Conservation (phyloP, 208 protist genomes). For the Trypanosoma conorhini region DNA sequence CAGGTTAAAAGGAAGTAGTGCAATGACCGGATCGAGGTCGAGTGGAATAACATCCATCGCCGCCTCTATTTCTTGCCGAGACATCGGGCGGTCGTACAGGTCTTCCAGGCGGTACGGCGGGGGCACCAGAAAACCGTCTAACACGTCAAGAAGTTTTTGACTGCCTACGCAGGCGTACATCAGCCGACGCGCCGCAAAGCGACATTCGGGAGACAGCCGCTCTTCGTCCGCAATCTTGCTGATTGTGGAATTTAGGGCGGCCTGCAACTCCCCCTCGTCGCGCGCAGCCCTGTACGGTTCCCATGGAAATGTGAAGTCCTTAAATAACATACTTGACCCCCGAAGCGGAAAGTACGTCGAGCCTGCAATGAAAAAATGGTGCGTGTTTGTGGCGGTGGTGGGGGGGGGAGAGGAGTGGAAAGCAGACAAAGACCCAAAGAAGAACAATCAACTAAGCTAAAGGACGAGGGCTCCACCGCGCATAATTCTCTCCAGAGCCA, state of each 20-base stretch:
- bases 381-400: no score
- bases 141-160: conserved; percentile 41
- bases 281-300: conserved; percentile 35
- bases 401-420: no score
- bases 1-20: conserved; percentile 70
- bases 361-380: conserved; percentile 2
- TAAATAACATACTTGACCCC: conserved; percentile 35
- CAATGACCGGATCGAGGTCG: conserved; percentile 49
- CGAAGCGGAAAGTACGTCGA: no score
- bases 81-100: conserved; percentile 36
- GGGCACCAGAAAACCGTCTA: conserved; percentile 71
- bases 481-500: neutral
- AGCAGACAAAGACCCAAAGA: neutral
- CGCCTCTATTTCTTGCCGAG: conserved; percentile 36
- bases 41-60: conserved; percentile 44
- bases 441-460: neutral
- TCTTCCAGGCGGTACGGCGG: conserved; percentile 56
- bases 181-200: conserved; percentile 57
- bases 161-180: conserved; percentile 62
- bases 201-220: conserved; percentile 50
- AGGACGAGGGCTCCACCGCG: neutral
- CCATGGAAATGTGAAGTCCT: conserved; percentile 63
- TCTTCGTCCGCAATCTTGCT: conserved; percentile 7
- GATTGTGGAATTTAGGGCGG: neutral
- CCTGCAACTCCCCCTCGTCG: conserved; percentile 3